Base-by-base conservation (phyloP, 2,329 filamentous ascomycete species). In the Fusarium secorum region DNA sequence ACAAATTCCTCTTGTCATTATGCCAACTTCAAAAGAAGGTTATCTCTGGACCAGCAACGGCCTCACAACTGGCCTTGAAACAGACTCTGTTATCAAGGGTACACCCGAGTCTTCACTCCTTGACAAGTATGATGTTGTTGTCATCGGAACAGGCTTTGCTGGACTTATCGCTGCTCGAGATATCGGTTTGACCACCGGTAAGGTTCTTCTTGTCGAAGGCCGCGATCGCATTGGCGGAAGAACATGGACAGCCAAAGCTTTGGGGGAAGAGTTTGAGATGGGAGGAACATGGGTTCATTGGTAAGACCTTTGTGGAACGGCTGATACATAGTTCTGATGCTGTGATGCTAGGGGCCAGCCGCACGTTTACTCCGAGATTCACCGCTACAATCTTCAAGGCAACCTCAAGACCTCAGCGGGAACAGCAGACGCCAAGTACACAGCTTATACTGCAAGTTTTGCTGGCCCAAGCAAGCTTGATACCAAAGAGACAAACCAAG, bases 171-270 rank as follows among this genome's bases (percentile, higher is more conserved):
- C 69, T 18, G 68, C 64, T 18, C 48, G 69, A 14, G 38, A 71
- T 7, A 36, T 71, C 7, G 36, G 51, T 4, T 44, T 32, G 11
- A 24, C 20, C 6, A 11, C 58, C 5, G 35, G 20, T 2, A 70
- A 52, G 1, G 77, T 81, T 1, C 66, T 82, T 3, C 64, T 82
- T 6, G 46, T 83, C 0, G 81, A 83, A 62, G 82, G 77, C 7
- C 78, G 81, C 1, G 81, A 83, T 59, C 79, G 81, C 6, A 81
- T 83, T n/a, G 81, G 81, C 7, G 81, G 81, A 4, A 78, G 81
- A 9, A 82, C 81, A 44, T 83, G 80, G 81, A 81, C 79, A 0
- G 78, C 80, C 0, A 70, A 75, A 11, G 72, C 73, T n/a, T 24
- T 79, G 2, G 79, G 79, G 1, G 77, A 76, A 18, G 76, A 79